Percentiles rank a stretch among this genome's conserved stretches.
Evolutionary conservation across 345 rosid species (phyloP).

Genomic region (Camelina neglecta): DNA sequence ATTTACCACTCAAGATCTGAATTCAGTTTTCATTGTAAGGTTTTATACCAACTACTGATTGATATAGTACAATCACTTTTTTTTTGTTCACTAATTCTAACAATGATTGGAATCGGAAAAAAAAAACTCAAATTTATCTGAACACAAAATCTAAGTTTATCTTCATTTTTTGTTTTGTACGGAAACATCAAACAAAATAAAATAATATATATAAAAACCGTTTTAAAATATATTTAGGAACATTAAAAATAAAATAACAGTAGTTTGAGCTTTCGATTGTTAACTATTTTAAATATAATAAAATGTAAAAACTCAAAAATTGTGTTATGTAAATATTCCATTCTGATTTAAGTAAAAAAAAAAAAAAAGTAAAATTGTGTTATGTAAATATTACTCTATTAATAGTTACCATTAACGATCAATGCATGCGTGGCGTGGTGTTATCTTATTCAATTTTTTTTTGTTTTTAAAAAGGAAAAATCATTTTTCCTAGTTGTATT

Average conservation of each 20-base stretch:
- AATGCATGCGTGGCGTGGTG: slow-evolving; percentile 13
- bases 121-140: neutral
- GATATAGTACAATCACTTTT: neutral
- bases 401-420: no score
- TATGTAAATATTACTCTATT: no score
- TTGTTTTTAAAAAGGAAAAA: neutral
- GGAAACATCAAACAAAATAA: neutral
- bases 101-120: neutral
- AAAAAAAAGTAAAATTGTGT: no score
- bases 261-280: no score
- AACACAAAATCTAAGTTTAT: neutral
- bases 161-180: neutral
- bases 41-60: neutral
- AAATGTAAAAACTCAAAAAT: no score
- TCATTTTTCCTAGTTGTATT: neutral
- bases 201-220: neutral
- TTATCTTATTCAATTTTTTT: neutral
- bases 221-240: neutral
- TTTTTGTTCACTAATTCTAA: neutral
- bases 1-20: neutral
- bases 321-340: no score
- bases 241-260: neutral
- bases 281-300: no score
- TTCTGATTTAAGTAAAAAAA: no score
- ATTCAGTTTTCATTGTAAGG: neutral